These are phyloP conservation scores for Rhodomyrtus psidioides DNA, from an alignment of 441 rosid species.

Conservation along the genomic window DNA sequence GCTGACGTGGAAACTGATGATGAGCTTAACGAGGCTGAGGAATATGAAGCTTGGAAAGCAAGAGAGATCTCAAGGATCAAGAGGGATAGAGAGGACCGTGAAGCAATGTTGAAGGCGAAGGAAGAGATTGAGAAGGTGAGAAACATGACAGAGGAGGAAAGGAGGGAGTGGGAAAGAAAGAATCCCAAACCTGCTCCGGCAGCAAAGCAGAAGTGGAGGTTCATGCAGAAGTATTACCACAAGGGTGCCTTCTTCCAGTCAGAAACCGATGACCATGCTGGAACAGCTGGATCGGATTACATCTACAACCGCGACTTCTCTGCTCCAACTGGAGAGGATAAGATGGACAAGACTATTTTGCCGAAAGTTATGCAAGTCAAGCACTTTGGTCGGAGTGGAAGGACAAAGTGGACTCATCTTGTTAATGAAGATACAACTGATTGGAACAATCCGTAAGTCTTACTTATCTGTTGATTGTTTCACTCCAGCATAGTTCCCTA, in stretches of 20 bases:
- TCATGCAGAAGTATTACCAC: conserved; percentile 91
- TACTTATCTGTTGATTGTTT: background rate
- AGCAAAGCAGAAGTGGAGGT: conserved; percentile 77
- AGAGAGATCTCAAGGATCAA: conserved; percentile 82
- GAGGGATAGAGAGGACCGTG: conserved; percentile 70
- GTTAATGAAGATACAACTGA: conserved; percentile 87
- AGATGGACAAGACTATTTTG: conserved; percentile 68
- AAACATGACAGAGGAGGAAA: conserved; percentile 94
- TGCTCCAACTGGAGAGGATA: conserved; percentile 92
- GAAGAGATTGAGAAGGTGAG: conserved; percentile 87
- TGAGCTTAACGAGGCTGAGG: conserved; percentile 80
- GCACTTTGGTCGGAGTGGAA: conserved; percentile 93
- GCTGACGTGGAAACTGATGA: conserved; percentile 92
- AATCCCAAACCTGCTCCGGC: conserved; percentile 53
- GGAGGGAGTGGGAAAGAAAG: conserved; percentile 92
- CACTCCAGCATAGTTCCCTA: background rate
- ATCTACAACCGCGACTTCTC: conserved; percentile 69
- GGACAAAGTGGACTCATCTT: conserved; percentile 96
- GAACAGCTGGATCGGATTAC: conserved; percentile 38
- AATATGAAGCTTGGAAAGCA: conserved; percentile 87
- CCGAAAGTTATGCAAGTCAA: conserved; percentile 97
- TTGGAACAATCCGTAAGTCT: conserved; percentile 86
- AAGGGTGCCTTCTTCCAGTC: conserved; percentile 88
- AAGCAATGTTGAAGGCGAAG: conserved; percentile 70
- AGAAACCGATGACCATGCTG: conserved; percentile 48